phyloP scores from a whole-genome alignment of 176 grass and related monocot genomes.

The Hordeum marinum region DNA sequence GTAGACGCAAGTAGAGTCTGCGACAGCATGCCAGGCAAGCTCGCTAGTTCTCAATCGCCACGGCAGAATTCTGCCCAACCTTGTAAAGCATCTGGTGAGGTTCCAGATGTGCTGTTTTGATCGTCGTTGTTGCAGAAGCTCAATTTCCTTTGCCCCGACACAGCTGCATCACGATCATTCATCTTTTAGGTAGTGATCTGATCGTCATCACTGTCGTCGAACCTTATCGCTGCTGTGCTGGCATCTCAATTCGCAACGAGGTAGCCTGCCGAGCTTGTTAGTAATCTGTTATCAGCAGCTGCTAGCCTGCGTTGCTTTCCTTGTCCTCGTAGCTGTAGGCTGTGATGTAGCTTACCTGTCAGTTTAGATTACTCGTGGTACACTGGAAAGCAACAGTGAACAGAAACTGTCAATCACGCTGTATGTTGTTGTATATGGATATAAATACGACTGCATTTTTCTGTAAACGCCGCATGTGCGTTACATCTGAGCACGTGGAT shows the following conservation, averaged over 20 bases:
- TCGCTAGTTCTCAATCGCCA: slow-evolving; percentile 14
- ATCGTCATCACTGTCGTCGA: background rate
- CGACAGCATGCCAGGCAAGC: slow-evolving; percentile 10
- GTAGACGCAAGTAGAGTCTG: slow-evolving; percentile 29
- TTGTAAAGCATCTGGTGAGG: slow-evolving; percentile 25
- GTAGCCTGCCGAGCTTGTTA: background rate
- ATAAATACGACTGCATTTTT: slow-evolving; percentile 4
- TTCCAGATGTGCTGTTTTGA: slow-evolving; percentile 14
- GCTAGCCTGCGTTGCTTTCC: background rate
- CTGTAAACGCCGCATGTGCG: background rate
- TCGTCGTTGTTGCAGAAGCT: background rate
- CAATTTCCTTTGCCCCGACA: background rate
- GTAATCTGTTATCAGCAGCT: background rate
- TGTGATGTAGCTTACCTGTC: background rate
- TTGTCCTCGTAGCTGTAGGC: background rate
- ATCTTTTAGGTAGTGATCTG: slow-evolving; percentile 46
- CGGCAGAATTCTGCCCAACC: slow-evolving; percentile 5
- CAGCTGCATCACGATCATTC: slow-evolving; percentile 25
- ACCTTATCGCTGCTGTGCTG: background rate
- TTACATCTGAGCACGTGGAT: background rate
- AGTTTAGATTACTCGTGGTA: background rate
- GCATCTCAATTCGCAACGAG: background rate
- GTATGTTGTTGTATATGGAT: slow-evolving; percentile 30
- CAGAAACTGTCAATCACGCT: background rate
- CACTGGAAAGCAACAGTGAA: background rate